These are phyloP conservation scores for Arthrobotrys conoides DNA, from an alignment of 2,329 filamentous ascomycete genomes.

Conservation along the genomic window DNA sequence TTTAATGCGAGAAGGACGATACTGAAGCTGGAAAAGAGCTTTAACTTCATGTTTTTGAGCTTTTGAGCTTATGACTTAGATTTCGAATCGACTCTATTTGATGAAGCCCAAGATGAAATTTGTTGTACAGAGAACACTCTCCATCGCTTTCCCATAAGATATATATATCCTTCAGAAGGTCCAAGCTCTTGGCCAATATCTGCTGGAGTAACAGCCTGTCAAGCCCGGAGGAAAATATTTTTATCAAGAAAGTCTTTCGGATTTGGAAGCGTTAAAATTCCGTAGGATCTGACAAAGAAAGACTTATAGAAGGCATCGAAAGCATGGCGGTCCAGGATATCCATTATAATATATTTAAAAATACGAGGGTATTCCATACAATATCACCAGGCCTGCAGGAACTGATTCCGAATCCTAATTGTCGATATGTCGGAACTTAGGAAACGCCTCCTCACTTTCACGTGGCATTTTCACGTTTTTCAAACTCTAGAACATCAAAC, in stretches of 20 bases:
- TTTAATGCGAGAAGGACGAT: conserved; percentile 6
- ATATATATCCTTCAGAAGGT: not conserved
- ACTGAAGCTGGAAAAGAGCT: not conserved
- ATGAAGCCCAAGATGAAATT: not conserved
- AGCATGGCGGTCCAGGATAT: not conserved
- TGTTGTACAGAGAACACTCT: not conserved
- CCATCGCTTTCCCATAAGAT: not conserved
- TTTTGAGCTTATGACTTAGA: too few relatives aligned
- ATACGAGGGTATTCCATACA: not conserved
- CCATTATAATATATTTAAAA: not conserved
- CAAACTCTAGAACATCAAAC: not conserved
- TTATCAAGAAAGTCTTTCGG: not conserved
- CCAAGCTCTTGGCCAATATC: not conserved
- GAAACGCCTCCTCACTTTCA: not conserved
- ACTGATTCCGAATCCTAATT: not conserved
- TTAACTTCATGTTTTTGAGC: conserved; percentile 24
- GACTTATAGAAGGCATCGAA: too few relatives aligned
- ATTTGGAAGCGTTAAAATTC: not conserved
- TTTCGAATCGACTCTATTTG: not conserved
- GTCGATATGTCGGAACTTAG: conserved; percentile 2
- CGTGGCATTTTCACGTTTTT: conserved; percentile 24
- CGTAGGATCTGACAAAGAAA: not conserved
- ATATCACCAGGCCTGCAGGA: not conserved
- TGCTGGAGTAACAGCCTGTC: not conserved
- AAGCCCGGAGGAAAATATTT: not conserved